Evolutionary conservation across 1,139 yeast genomes (phyloP).

Genomic region (Diutina sp.): DNA sequence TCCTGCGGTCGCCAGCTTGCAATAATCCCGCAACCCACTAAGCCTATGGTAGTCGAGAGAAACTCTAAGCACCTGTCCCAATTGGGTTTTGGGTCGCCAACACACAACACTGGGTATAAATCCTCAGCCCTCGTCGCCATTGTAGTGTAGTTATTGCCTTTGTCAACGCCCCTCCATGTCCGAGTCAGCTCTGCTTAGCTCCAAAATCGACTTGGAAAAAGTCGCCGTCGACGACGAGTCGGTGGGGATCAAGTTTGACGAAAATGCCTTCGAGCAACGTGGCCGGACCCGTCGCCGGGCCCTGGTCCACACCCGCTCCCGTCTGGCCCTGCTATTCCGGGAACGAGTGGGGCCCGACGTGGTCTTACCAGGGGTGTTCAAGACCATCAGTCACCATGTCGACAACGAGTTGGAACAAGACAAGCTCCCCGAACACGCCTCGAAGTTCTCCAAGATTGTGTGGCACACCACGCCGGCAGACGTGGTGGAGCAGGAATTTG

Average conservation of each 20-base stretch:
- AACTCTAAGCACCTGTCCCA: neutral
- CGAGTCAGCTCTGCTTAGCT: neutral
- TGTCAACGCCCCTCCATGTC: neutral
- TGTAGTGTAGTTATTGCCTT: neutral
- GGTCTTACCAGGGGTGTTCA: slow-evolving; percentile 23
- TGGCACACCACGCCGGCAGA: slow-evolving; percentile 14
- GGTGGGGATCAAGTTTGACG: neutral
- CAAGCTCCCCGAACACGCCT: slow-evolving; percentile 4
- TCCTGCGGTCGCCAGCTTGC: neutral
- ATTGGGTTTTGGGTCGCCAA: neutral
- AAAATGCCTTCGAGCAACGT: neutral
- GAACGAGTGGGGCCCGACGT: slow-evolving; percentile 15
- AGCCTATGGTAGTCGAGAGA: neutral
- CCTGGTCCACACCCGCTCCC: neutral
- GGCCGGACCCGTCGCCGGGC: neutral
- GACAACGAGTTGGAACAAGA: slow-evolving; percentile 11
- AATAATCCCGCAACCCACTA: neutral
- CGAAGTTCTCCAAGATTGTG: slow-evolving; percentile 12
- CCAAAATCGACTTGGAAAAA: neutral
- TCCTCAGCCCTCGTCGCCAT: neutral
- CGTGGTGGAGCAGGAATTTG: slow-evolving; percentile 12
- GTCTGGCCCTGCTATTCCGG: neutral
- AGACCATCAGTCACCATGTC: slow-evolving; percentile 23
- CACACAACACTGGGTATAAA: neutral
- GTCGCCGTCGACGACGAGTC: neutral